phyloP scores from a whole-genome alignment of 2,329 filamentous ascomycete species.

The Botrytis elliptica region DNA sequence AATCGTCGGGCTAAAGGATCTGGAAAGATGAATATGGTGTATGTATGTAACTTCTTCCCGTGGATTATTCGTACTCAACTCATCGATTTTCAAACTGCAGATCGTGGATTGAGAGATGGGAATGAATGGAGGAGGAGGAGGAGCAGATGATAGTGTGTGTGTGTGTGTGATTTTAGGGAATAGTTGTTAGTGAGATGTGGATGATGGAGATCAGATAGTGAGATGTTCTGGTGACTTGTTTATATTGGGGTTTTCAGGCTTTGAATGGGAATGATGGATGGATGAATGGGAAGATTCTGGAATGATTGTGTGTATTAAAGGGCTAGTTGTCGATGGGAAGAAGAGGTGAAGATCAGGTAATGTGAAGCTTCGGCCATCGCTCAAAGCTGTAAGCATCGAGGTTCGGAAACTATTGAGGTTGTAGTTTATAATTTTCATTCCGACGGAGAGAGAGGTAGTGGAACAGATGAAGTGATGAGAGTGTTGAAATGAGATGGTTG shows the following conservation, averaged over 20 bases:
- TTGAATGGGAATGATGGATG: background rate
- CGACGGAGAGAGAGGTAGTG: background rate
- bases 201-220: background rate
- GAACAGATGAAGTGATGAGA: background rate
- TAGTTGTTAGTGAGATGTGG: background rate
- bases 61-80: no score
- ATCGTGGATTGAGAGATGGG: background rate
- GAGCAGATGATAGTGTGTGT: background rate
- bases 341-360: background rate
- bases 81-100: background rate
- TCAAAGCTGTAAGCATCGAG: background rate
- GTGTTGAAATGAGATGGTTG: background rate
- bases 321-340: background rate
- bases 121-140: background rate
- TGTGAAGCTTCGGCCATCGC: background rate
- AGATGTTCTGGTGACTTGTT: background rate
- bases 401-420: background rate
- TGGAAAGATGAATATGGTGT: background rate
- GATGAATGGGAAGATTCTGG: background rate
- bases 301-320: background rate
- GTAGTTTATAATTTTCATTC: background rate
- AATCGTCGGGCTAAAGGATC: background rate
- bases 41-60: background rate
- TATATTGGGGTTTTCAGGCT: background rate
- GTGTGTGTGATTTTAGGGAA: background rate